phyloP scores from a whole-genome alignment of 2,329 filamentous ascomycete species.

The Fusarium succisae region DNA sequence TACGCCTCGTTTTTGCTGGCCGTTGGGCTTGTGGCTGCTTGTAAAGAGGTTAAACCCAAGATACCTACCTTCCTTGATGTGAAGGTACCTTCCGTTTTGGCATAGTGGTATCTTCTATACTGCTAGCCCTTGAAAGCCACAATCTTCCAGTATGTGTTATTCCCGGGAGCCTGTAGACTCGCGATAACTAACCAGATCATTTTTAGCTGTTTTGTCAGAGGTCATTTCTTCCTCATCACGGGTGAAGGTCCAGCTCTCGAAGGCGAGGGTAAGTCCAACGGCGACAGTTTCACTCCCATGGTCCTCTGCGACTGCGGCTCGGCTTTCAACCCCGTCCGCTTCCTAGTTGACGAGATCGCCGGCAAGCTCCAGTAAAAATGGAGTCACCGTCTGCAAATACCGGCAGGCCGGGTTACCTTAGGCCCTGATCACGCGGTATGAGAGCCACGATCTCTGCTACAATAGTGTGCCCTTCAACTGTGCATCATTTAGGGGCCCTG shows the following conservation, averaged over 20 bases:
- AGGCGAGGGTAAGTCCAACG: neutral
- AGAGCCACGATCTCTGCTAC: neutral
- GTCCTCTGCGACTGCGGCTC: neutral
- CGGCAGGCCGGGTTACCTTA: neutral
- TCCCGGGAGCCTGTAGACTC: accelerated
- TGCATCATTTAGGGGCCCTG: neutral
- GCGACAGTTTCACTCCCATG: neutral
- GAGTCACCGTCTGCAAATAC: too few species aligned
- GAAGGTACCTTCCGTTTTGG: too few species aligned
- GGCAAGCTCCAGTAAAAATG: neutral
- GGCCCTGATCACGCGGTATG: neutral
- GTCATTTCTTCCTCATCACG: neutral
- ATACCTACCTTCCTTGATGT: too few species aligned
- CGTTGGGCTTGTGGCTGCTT: neutral
- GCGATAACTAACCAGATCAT: neutral
- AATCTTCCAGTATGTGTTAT: neutral
- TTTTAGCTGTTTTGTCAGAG: neutral
- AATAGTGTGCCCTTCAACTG: neutral
- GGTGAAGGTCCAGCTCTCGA: neutral
- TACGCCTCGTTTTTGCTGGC: neutral
- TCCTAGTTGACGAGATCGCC: neutral
- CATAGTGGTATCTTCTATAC: too few species aligned
- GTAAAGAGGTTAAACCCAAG: too few species aligned
- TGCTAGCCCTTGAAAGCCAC: neutral
- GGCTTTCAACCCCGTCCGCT: neutral